Evolutionary conservation across 2,329 filamentous ascomycete genomes (phyloP), one percentile per base, ranked within the genome.

Genomic region (Aspergillus latus): DNA sequence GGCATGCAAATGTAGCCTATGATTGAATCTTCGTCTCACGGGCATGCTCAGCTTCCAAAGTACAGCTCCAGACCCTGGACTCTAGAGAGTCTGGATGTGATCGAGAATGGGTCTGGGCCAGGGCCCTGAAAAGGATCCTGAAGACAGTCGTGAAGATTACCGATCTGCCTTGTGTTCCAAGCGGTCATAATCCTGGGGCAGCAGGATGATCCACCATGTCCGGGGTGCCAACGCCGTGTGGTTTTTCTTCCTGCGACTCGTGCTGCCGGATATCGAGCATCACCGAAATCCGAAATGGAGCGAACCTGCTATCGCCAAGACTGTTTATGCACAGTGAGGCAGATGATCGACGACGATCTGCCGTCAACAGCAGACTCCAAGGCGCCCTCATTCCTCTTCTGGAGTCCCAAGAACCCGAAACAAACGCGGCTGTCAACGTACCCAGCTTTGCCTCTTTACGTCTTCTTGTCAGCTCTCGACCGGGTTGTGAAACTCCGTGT

Each of bases 291-390:
- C 21, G n/a, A 52, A 34, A 53, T 46, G 48, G 47, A 51, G 42
- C 34, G 37, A 53, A 52, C 21, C 26, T 50, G 29, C 11, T 53
- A 43, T 53, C 55, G 60, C 60, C 59, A 63, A 61, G 61, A 53
- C 21, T 37, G 46, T 40, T 46, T 42, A 59, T 56, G 56, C 55
- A 59, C 44, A 50, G 52, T 42, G 43, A 43, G 52, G 51, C 51
- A 63, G 52, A 61, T 59, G 61, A 63, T 63, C 61, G 58, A 62
- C 61, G 52, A 52, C 54, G 61, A 63, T 63, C 61, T 59, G 52
- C 60, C 58, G 50, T 45, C 56, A 55, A 34, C 47, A 54, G 34
- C 16, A 39, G 26, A 16, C 32, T 26, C 21, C 37, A 40, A 39
- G 10, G 29, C 42, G 32, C 29, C 10, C 6, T 44, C 43, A 29